A percentile compares a stretch with the other conserved stretches of the same genome.
phyloP scores from a whole-genome alignment of 2,329 filamentous ascomycete genomes.

The Fusarium fracticaudum region DNA sequence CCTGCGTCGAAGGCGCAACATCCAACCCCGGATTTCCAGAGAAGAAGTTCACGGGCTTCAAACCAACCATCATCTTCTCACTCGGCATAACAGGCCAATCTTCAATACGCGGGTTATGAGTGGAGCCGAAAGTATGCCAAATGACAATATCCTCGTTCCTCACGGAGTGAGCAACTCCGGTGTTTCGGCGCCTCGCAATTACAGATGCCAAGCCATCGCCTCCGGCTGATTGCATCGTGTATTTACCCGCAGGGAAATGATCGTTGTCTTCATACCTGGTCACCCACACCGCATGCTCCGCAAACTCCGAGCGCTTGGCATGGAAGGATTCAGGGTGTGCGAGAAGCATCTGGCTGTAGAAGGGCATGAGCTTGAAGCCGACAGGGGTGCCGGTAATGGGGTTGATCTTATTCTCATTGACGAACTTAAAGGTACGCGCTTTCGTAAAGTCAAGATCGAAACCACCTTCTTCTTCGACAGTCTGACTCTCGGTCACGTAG shows the following conservation, averaged over 20 bases:
- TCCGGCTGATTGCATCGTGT: conserved; percentile 59
- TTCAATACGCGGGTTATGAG: conserved; percentile 71
- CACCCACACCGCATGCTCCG: conserved; percentile 56
- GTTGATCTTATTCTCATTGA: conserved; percentile 57
- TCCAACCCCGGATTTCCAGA: conserved; percentile 60
- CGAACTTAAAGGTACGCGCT: conserved; percentile 59
- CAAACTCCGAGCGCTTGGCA: conserved; percentile 54
- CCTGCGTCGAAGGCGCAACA: conserved; percentile 54
- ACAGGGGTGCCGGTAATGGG: conserved; percentile 55
- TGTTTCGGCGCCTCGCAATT: conserved; percentile 39
- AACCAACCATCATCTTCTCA: conserved; percentile 61
- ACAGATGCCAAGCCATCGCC: conserved; percentile 50
- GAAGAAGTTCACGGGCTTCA: conserved; percentile 66
- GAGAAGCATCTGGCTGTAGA: conserved; percentile 58
- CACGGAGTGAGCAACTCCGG: conserved; percentile 50
- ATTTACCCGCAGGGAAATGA: conserved; percentile 54
- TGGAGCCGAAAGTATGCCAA: conserved; percentile 68
- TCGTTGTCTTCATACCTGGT: conserved; percentile 56
- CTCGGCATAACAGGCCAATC: conserved; percentile 77
- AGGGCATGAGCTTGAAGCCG: conserved; percentile 57
- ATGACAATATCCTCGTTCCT: conserved; percentile 63
- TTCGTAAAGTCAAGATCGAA: conserved; percentile 61
- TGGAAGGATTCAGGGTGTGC: conserved; percentile 53
- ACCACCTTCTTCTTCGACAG: conserved; percentile 55
- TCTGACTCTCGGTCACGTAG: conserved; percentile 53